A percentile compares a stretch with the other conserved stretches of the same genome.
These are phyloP conservation scores for Ophiocytium majus DNA, from an alignment of 352 stramenopile species.

Conservation along the genomic window DNA sequence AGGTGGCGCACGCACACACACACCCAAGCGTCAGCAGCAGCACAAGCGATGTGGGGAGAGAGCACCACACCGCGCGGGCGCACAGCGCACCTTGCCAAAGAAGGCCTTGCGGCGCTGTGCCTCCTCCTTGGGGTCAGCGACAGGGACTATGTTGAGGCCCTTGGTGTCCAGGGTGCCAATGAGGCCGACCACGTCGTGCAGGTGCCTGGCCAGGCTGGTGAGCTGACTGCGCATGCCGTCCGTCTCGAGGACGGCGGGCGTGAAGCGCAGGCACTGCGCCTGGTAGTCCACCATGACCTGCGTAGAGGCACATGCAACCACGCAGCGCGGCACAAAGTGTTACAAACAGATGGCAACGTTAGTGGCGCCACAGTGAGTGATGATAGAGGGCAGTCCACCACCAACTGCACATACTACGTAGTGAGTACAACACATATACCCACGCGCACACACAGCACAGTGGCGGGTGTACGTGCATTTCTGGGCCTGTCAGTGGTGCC, in stretches of 20 bases:
- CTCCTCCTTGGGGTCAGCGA: conserved; percentile 56
- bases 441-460: no score
- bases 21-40: not conserved
- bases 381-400: no score
- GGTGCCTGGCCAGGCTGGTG: conserved; percentile 63
- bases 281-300: conserved; percentile 18
- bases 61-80: no score
- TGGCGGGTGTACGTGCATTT: no score
- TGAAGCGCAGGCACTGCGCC: conserved; percentile 66
- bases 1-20: not conserved
- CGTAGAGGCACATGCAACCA: not conserved
- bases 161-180: conserved; percentile 74
- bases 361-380: no score
- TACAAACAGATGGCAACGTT: no score
- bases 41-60: no score
- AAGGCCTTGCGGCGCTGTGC: conserved; percentile 62
- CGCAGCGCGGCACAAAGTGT: no score
- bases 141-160: conserved; percentile 64
- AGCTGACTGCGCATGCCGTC: conserved; percentile 68
- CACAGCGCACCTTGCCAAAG: conserved; percentile 75
- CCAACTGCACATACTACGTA: no score
- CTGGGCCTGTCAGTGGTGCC: no score
- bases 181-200: conserved; percentile 75
- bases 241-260: conserved; percentile 65
- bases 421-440: no score